These are phyloP conservation scores for Roridomyces roridus DNA, from an alignment of 768 basidiomycete species.

Conservation along the genomic window DNA sequence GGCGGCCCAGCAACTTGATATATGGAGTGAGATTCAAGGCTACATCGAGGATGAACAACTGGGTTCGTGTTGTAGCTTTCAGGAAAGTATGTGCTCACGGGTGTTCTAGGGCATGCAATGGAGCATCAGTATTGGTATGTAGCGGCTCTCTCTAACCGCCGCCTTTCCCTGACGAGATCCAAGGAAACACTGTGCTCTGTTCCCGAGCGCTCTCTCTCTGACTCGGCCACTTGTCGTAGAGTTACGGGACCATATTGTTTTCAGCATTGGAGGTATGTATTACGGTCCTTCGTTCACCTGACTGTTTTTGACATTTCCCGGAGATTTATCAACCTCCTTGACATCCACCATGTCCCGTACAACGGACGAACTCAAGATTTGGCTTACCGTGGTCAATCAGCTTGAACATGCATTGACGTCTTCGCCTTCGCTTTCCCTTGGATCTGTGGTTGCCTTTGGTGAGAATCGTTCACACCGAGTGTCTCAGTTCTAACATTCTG, in stretches of 20 bases:
- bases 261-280: constrained; percentile 5
- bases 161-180: neutral
- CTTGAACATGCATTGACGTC: neutral
- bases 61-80: too few relatives aligned
- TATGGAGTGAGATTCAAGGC: neutral
- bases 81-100: neutral
- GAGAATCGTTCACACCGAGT: neutral
- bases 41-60: constrained; percentile 3
- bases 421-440: neutral
- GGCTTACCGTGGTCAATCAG: constrained; percentile 28
- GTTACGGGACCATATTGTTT: constrained; percentile 3
- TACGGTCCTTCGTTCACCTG: neutral
- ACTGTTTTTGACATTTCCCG: neutral
- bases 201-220: neutral
- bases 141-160: neutral
- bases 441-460: constrained; percentile 4
- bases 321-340: constrained; percentile 10
- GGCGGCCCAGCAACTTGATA: constrained; percentile 26
- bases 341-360: constrained; percentile 5
- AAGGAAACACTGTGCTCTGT: constrained; percentile 15
- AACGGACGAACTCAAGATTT: constrained; percentile 27
- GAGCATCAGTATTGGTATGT: constrained; percentile 21
- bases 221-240: neutral
- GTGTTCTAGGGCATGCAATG: constrained; percentile 13
- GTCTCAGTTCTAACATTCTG: neutral